phyloP scores from a whole-genome alignment of 257 asterid species.

The Eustoma russellianum region DNA sequence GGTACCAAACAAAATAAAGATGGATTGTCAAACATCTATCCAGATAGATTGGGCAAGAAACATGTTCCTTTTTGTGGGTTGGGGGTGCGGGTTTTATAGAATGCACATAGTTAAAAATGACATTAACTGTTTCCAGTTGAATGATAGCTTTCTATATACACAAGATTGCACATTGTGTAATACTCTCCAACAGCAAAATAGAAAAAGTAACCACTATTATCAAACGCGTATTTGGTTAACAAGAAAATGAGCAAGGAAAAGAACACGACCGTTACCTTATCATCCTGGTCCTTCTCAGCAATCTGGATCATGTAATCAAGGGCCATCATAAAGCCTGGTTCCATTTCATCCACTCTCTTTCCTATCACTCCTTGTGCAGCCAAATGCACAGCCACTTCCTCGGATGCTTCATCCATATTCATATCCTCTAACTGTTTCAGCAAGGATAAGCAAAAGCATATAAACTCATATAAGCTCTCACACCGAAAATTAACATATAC shows the following conservation, averaged over 20 bases:
- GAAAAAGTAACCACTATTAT: not conserved
- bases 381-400: conserved; percentile 79
- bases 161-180: too few species aligned
- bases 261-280: conserved; percentile 34
- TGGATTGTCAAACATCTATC: conserved; percentile 8
- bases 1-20: conserved; percentile 12
- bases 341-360: conserved; percentile 97
- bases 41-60: too few species aligned
- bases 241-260: not conserved
- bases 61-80: too few species aligned
- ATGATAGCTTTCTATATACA: too few species aligned
- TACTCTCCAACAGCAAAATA: conserved; percentile 3
- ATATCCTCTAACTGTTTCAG: conserved; percentile 68
- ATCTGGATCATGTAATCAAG: conserved; percentile 92
- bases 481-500: too few species aligned
- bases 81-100: too few species aligned
- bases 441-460: too few species aligned
- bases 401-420: conserved; percentile 91
- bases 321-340: conserved; percentile 89
- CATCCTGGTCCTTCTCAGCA: conserved; percentile 84
- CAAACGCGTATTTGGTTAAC: not conserved
- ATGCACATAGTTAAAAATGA: too few species aligned
- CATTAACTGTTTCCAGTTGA: too few species aligned
- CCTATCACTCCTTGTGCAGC: conserved; percentile 99
- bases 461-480: too few species aligned